Base-by-base conservation (phyloP, 2,329 filamentous ascomycete genomes). In the Boeremia lycopersici region DNA sequence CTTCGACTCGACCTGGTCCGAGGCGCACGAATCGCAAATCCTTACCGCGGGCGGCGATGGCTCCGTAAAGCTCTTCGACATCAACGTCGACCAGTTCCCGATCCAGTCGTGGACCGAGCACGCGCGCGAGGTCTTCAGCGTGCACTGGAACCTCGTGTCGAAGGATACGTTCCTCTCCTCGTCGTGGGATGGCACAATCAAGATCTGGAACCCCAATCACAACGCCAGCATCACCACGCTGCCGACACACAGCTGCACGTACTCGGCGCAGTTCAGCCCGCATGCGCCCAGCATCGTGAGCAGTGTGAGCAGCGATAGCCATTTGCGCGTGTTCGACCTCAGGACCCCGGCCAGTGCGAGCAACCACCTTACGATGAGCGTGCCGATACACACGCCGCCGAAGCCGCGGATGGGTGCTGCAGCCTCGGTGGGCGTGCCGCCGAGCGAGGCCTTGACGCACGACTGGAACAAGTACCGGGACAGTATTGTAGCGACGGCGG, bases 391-490 rank as follows among this genome's bases (percentile, higher is more conserved):
- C 75, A 85, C 85, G 2, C 81, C 85, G 3, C 82, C 84, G 0
- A 81, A 84, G 13, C 76, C 79, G 10, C 77, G 78, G n/a, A 73
- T 77, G 53, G 79, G 77, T 6, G 71, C 74, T 8, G 69, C 74
- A 5, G 72, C 75, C 1, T 64, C 74, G 0, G 73, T 74, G 8
- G 73, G 74, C 1, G 73, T 81, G 8, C 80, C 86, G n/a, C 91
- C 92, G 0, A 83, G 86, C 9, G 95, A 99, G 79, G 86, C 91
- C 33, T 83, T 99, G 29, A 96, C 93, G 0, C 95, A 98, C 76
- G 95, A 99, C 76, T 99, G 95, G 95, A 99, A 99, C 79, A 99
- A 99, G 77, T 99, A 99, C 77, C 85, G 89, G 34, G 86, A 92
- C 62, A 89, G 87, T 0, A 81, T 97, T 25, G 80, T 99, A 49